A percentile compares a stretch with the other conserved stretches of the same genome.
Conservation (phyloP, 768 basidiomycete species). For the Lactarius pseudohatsudake region DNA sequence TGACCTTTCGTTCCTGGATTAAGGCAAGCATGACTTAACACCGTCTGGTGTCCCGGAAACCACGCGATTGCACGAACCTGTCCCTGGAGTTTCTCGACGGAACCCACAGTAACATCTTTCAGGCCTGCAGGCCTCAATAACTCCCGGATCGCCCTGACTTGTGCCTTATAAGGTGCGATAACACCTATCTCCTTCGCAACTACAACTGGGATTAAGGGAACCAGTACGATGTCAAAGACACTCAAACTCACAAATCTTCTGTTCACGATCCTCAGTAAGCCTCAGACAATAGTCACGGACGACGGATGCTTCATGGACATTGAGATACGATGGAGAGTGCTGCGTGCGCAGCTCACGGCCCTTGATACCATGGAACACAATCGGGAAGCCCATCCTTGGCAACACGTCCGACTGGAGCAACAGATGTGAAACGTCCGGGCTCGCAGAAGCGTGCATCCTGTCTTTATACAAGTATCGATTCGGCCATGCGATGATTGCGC, state of each 20-base stretch:
- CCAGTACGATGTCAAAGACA: neutral
- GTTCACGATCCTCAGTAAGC: slow-evolving; percentile 33
- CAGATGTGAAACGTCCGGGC: slow-evolving; percentile 32
- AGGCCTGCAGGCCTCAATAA: slow-evolving; percentile 28
- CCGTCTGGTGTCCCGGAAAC: too few species aligned
- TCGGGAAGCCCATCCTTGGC: slow-evolving; percentile 32
- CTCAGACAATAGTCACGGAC: slow-evolving; percentile 38
- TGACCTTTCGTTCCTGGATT: slow-evolving; percentile 39
- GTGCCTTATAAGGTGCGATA: slow-evolving; percentile 43
- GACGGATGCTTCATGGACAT: slow-evolving; percentile 39
- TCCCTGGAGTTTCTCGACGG: slow-evolving; percentile 45
- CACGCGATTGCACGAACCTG: slow-evolving; percentile 33
- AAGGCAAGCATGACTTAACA: neutral
- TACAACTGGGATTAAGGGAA: slow-evolving; percentile 15
- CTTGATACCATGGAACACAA: slow-evolving; percentile 38
- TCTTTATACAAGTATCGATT: slow-evolving; percentile 47
- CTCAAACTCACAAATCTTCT: slow-evolving; percentile 35
- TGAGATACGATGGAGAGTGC: slow-evolving; percentile 43
- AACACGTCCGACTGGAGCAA: slow-evolving; percentile 35
- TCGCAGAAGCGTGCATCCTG: slow-evolving; percentile 36
- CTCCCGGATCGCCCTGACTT: slow-evolving; percentile 37
- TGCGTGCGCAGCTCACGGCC: slow-evolving; percentile 39
- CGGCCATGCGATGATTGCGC: slow-evolving; percentile 52
- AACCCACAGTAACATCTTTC: slow-evolving; percentile 37
- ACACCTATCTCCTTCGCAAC: slow-evolving; percentile 39